A percentile compares a stretch with the other conserved stretches of the same genome.
Conservation (phyloP, 1,139 yeast genomes). For the Yamadazyma friedrichii region DNA sequence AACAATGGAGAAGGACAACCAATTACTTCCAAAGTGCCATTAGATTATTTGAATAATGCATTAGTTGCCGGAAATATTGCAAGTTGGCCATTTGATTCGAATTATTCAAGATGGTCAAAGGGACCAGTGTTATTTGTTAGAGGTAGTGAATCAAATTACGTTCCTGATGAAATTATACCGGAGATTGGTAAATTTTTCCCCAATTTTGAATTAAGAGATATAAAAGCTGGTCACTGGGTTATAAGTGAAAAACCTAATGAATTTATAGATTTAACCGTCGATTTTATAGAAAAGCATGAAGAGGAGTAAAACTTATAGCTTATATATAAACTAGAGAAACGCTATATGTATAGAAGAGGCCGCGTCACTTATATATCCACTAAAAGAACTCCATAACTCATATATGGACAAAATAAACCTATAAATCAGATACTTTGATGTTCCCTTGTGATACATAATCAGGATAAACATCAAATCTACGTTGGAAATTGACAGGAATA, state of each 20-base stretch:
- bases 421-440: conserved; percentile 36
- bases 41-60: conserved; percentile 63
- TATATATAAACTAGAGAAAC: background rate
- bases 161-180: conserved; percentile 82
- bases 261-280: conserved; percentile 56
- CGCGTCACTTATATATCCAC: too few relatives aligned
- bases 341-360: too few relatives aligned
- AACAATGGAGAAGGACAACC: conserved; percentile 24
- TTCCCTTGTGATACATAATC: conserved; percentile 54
- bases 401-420: background rate
- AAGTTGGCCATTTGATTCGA: conserved; percentile 72
- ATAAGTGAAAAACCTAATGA: conserved; percentile 76
- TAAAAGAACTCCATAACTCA: too few relatives aligned
- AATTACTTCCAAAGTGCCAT: conserved; percentile 60
- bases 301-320: conserved; percentile 26
- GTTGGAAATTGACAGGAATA: conserved; percentile 72
- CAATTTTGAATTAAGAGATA: conserved; percentile 65
- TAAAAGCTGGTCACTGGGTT: conserved; percentile 91
- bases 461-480: conserved; percentile 82
- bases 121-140: conserved; percentile 80
- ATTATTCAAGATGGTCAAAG: conserved; percentile 49
- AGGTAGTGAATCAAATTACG: conserved; percentile 73
- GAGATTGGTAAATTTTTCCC: conserved; percentile 82
- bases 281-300: conserved; percentile 59
- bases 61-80: conserved; percentile 64